phyloP scores from a whole-genome alignment of 202 grass and related monocot genomes.

The Saccharum hybrid region DNA sequence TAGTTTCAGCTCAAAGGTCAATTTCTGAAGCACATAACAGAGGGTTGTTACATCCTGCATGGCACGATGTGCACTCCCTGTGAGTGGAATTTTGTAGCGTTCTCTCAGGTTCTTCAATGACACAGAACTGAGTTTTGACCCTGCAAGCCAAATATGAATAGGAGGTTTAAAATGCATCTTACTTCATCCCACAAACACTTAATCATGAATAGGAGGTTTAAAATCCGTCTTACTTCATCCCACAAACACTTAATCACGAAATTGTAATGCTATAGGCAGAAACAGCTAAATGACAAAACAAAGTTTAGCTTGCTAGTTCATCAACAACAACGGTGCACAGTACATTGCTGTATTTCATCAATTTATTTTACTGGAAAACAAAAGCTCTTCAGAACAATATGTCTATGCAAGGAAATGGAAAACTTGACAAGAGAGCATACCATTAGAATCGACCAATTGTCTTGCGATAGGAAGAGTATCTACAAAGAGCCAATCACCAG shows the following conservation, averaged over 20 bases:
- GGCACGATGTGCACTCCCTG: conserved; percentile 68
- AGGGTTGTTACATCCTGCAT: conserved; percentile 80
- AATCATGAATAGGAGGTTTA: too few species aligned
- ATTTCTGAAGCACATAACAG: conserved; percentile 73
- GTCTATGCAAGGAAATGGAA: conserved; percentile 38
- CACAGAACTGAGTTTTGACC: conserved; percentile 53
- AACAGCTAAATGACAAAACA: conserved; percentile 26
- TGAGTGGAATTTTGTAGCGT: conserved; percentile 61
- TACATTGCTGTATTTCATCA: neutral
- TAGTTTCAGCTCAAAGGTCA: conserved; percentile 75
- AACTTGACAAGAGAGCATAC: conserved; percentile 47
- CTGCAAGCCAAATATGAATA: conserved; percentile 50
- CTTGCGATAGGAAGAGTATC: conserved; percentile 78
- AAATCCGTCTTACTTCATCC: too few species aligned
- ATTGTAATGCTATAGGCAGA: conserved; percentile 16
- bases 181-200: conserved; percentile 6
- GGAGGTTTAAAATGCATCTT: conserved; percentile 14
- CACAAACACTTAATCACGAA: too few species aligned
- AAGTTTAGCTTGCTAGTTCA: conserved; percentile 33
- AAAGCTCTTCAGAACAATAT: conserved; percentile 33
- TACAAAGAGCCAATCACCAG: conserved; percentile 77
- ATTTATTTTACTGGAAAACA: conserved; percentile 23
- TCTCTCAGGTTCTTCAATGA: conserved; percentile 60
- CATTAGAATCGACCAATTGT: conserved; percentile 64
- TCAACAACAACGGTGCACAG: neutral